Conservation (phyloP, 192 early-diverging fungal genomes). For the Backusella circina region DNA sequence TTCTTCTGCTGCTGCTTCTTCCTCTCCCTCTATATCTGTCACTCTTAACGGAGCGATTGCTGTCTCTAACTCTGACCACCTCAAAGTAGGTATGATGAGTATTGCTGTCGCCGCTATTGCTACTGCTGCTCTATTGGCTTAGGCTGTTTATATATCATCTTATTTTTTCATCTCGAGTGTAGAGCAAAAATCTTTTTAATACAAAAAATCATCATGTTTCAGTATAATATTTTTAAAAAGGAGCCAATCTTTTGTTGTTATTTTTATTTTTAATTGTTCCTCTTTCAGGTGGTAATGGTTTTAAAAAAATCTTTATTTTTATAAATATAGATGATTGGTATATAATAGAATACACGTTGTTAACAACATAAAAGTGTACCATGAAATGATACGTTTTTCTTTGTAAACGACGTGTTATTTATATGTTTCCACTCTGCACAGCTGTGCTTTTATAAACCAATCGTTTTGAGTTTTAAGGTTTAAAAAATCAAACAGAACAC, state of each 20-base stretch:
- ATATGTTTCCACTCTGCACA: not conserved
- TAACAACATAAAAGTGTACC: too few relatives aligned
- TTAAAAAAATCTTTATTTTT: too few relatives aligned
- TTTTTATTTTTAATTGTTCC: not conserved
- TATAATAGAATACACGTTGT: too few relatives aligned
- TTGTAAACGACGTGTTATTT: not conserved
- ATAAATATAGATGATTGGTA: too few relatives aligned
- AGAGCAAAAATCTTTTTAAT: not conserved
- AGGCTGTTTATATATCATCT: not conserved
- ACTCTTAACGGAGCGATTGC: not conserved
- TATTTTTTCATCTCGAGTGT: not conserved
- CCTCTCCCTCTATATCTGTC: not conserved
- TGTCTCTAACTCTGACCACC: not conserved
- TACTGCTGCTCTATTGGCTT: not conserved
- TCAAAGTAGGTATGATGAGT: not conserved
- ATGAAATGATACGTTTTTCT: not conserved
- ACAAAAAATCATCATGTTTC: not conserved
- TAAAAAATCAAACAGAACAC: too few relatives aligned
- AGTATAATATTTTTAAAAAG: not conserved
- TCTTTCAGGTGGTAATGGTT: too few relatives aligned
- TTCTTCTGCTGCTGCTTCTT: not conserved
- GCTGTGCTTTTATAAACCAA: not conserved
- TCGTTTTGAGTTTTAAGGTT: not conserved
- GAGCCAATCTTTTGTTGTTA: not conserved
- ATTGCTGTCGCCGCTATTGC: not conserved